Conservation (phyloP, 768 basidiomycete genomes). For the Rhodocollybia butyracea region DNA sequence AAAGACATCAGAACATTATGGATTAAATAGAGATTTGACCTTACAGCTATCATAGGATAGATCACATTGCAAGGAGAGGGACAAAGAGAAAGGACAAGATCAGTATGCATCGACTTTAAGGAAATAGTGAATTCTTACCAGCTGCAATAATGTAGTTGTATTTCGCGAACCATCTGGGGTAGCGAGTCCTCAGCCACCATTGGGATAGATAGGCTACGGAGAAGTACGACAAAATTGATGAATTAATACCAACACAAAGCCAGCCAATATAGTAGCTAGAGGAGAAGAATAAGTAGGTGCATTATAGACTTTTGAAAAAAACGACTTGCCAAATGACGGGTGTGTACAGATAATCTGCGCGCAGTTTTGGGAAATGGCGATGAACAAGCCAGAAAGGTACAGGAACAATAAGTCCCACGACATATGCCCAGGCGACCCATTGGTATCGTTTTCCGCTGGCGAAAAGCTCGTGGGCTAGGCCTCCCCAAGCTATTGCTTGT, state of each 20-base stretch:
- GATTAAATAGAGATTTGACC: no score
- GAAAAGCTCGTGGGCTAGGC: constrained; percentile 45
- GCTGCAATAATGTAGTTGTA: constrained; percentile 52
- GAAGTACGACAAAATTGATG: constrained; percentile 44
- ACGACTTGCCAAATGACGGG: constrained; percentile 33
- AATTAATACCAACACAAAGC: constrained; percentile 56
- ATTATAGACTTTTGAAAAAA: not conserved
- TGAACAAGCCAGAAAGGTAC: constrained; percentile 55
- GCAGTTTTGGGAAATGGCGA: constrained; percentile 42
- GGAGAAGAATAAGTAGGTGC: not conserved
- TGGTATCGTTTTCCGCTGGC: constrained; percentile 44
- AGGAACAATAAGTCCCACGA: constrained; percentile 50
- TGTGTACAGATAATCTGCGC: constrained; percentile 47
- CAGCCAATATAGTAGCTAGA: constrained; percentile 39
- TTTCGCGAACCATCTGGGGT: constrained; percentile 45
- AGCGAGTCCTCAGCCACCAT: constrained; percentile 40
- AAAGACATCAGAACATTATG: no score
- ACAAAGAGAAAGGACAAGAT: no score
- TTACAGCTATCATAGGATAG: no score
- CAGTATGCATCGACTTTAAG: not conserved
- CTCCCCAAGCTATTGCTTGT: constrained; percentile 57
- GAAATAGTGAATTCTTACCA: constrained; percentile 24
- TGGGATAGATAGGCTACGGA: constrained; percentile 44
- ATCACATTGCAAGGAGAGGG: no score
- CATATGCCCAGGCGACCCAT: constrained; percentile 43